Conservation (phyloP, 2,329 filamentous ascomycete species). For the Clonostachys byssicola region DNA sequence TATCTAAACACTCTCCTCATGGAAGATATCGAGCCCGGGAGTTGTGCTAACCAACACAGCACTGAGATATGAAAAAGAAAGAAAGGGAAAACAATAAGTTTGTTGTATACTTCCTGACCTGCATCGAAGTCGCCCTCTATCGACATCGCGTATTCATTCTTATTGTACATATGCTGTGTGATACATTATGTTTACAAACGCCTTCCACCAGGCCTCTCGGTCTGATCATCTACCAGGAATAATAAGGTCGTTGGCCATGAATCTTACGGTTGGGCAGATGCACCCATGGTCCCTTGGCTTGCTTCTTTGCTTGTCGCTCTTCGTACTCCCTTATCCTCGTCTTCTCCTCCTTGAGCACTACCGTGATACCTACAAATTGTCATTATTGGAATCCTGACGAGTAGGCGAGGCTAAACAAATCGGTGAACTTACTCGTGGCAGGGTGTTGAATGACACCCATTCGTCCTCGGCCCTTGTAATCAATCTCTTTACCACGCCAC, state of each 20-base stretch:
- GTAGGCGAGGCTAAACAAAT: neutral
- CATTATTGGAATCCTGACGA: slow-evolving; percentile 9
- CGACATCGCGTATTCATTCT: no score
- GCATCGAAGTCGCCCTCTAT: no score
- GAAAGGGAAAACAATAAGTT: neutral
- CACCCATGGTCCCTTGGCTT: slow-evolving; percentile 76
- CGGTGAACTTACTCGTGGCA: slow-evolving; percentile 61
- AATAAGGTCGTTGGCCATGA: slow-evolving; percentile 81
- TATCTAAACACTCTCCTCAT: no score
- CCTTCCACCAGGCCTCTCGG: no score
- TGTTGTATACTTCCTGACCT: neutral
- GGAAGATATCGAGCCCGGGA: no score
- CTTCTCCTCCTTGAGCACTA: slow-evolving; percentile 90
- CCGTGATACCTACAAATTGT: slow-evolving; percentile 56
- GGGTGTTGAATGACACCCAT: slow-evolving; percentile 66
- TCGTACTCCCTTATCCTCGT: slow-evolving; percentile 78
- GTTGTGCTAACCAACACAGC: no score
- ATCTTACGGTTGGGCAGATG: slow-evolving; percentile 84
- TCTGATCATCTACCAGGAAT: slow-evolving; percentile 67
- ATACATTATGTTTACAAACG: no score
- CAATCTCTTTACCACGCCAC: slow-evolving; percentile 50
- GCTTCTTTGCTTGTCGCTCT: slow-evolving; percentile 73
- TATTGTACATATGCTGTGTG: no score
- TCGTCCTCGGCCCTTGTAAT: slow-evolving; percentile 73
- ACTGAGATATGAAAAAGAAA: no score